Base-by-base conservation (phyloP, 768 basidiomycete genomes). In the Tulasnella calospora region DNA sequence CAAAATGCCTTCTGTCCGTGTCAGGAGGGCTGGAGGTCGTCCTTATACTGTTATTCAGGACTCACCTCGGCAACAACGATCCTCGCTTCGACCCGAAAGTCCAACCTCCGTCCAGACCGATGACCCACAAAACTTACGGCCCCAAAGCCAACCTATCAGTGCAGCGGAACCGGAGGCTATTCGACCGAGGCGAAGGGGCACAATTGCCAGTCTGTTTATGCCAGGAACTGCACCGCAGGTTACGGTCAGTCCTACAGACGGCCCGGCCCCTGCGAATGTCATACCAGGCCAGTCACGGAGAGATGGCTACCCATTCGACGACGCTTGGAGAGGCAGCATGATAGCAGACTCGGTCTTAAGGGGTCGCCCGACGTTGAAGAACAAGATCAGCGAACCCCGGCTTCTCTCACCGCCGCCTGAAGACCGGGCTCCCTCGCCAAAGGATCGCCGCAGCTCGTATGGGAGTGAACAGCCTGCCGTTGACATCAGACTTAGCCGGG, bases 1-100 rank as follows among this genome's bases (percentile, higher is more conserved):
- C 38, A 17, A 21, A 71, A 78, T 78, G 77, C 77, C 77, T 13
- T 78, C 77, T 35, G 77, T 78, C n/a, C 77, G 77, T 13, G 77
- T 78, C 19, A 71, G 69, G 41, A 40, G 70, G 38, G 71, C 40
- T 71, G 30, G 77, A 19, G 77, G 41, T 30, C 61, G 77, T 30
- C 77, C 77, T 7, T 78, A 78, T 35, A 35, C 69, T 33, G 77
- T 71, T 3, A 71, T 78, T 17, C 77, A 71, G 69, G 77, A 78
- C 69, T 70, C 41, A 17, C 67, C 61, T 23, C 21, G 17, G 1
- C 57, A 35, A n/a, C 44, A 17, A 71, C 40, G 6, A 21, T 8
- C 77, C 69, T 47, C 69, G 27, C 77, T 71, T 78, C 77, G 46
- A 23, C 35, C 75, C 10, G 75, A 17, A 40, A 61, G 36, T 76